Evolutionary conservation across 1,284 basidiomycete genomes (phyloP), one percentile per base, ranked within the genome.

Genomic region (Ustanciosporium gigantosporum): DNA sequence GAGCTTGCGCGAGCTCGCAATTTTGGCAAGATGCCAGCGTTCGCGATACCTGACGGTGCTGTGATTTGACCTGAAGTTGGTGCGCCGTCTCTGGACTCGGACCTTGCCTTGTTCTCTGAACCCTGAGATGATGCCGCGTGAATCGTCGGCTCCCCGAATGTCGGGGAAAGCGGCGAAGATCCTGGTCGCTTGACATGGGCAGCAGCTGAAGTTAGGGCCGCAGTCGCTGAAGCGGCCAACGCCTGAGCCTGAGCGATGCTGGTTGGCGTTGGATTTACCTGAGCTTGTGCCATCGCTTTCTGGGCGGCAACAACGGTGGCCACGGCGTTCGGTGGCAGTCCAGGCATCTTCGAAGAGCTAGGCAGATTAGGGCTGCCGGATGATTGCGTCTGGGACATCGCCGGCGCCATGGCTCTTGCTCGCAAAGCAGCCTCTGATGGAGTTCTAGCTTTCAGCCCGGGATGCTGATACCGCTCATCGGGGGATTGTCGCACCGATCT

Each of bases 161-260:
- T 19, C 9, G 32, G 32, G 14, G 32, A 35, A 8, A 35, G 14
- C 14, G 32, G 32, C 9, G 32, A 35, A 11, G 32, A 9, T 9
- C 17, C 32, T 15, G 11, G 9, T 19, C 17, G 14, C 9, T 11
- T 8, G 11, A 11, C 17, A 35, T 35, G 14, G 11, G 32, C 32
- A 35, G 9, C 11, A 19, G 32, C 17, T 8, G 32, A 19, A n/a
- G n/a, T n/a, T n/a, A n/a, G n/a, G n/a, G n/a, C 57, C 15, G 49
- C 58, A 3, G 53, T 57, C n/a, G 58, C 58, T 8, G 58, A 44
- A 2, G 58, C 44, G 6, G 64, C 58, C 31, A 61, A 25, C 3
- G 58, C 52, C 29, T 66, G 53, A 15, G 64, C 64, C 23, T 66
- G 64, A 17, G 64, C 64, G 15, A 52, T 14, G 11, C 50, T 47